Evolutionary conservation across 148 eudicot species (phyloP).

Genomic region (Chenopodium formosanum): DNA sequence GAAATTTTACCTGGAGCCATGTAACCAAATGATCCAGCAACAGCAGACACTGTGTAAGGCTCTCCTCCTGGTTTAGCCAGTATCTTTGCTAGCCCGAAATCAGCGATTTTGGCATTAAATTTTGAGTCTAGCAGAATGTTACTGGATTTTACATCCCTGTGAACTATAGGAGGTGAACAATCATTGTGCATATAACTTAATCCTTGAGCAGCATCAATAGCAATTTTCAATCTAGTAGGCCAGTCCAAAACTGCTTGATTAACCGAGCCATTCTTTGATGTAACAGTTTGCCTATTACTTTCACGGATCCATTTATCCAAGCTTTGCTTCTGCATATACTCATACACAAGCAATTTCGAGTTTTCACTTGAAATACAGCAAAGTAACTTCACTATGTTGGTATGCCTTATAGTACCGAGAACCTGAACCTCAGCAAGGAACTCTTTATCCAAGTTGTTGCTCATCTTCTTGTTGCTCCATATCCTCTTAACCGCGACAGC

Average conservation of each 20-base stretch:
- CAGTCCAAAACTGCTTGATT: constrained; percentile 42
- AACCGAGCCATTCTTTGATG: constrained; percentile 14
- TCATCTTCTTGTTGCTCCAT: constrained; percentile 41
- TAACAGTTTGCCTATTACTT: constrained; percentile 20
- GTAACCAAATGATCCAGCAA: constrained; percentile 81
- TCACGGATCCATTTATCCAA: constrained; percentile 65
- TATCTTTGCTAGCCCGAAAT: constrained; percentile 65
- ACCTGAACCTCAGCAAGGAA: constrained; percentile 63
- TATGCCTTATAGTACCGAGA: constrained; percentile 58
- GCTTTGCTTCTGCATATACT: constrained; percentile 71
- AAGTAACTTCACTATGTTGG: constrained; percentile 69
- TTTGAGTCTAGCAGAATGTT: constrained; percentile 65
- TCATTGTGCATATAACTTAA: constrained; percentile 76
- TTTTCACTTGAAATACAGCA: constrained; percentile 70
- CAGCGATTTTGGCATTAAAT: constrained; percentile 66
- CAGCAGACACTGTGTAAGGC: constrained; percentile 51
- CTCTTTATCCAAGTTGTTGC: constrained; percentile 47
- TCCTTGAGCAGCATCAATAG: constrained; percentile 71
- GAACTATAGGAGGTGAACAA: constrained; percentile 60
- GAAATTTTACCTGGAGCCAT: constrained; percentile 53
- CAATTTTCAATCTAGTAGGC: constrained; percentile 58
- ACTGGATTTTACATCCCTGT: constrained; percentile 75
- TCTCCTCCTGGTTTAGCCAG: constrained; percentile 46
- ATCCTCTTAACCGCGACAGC: constrained; percentile 60
- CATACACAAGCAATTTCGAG: constrained; percentile 67